Base-by-base conservation (phyloP, 169 alveolate species). In the Babesia caballi region DNA sequence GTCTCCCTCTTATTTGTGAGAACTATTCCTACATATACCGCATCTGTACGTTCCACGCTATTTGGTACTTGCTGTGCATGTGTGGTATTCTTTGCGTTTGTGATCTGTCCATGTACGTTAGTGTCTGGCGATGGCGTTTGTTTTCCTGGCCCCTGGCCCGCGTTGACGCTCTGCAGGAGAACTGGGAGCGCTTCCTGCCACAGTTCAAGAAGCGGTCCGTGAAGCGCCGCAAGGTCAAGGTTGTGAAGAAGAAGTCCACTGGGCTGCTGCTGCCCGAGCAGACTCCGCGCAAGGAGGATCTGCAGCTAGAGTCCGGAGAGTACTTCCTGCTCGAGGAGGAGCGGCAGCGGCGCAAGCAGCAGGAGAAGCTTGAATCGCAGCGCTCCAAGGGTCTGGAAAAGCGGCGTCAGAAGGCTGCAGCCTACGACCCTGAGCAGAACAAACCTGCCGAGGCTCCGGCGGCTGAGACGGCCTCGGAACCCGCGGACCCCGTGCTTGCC, bases 161-260 rank as follows among this genome's bases (percentile, higher is more conserved):
- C n/a, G n/a, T n/a, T 21, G 27, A 30, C 51, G 81, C 78, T 96
- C 12, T 15, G 27, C 66, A 78, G 87, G 87, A 96, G 85, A 95
- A 93, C 81, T 97, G 99, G 99, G 98, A 95, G 58, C 89, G 99
- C 56, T 97, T 96, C 85, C 84, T 98, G 25, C 99, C 99, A 11
- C 95, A 97, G 69, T 98, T 97, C 90, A 96, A 96, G 83, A 98
- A 96, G 70, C 89, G 97, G 60, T 95, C 96, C 67, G 98, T 94
- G 57, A 94, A 94, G 90, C 80, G 92, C 53, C 94, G 82, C 91
- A 84, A 69, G 85, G 66, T 38, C 49, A 87, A 90, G 83, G 81
- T 57, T 28, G 82, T 46, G 74, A 93, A 93, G 91, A 93, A 92
- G 93, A 95, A 89, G 81, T 76, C 84, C 85, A 91, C 91, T 82